Percentiles rank a stretch among this genome's conserved stretches.
Conservation (phyloP, 768 basidiomycete species). For the Thelephora ganbajun region DNA sequence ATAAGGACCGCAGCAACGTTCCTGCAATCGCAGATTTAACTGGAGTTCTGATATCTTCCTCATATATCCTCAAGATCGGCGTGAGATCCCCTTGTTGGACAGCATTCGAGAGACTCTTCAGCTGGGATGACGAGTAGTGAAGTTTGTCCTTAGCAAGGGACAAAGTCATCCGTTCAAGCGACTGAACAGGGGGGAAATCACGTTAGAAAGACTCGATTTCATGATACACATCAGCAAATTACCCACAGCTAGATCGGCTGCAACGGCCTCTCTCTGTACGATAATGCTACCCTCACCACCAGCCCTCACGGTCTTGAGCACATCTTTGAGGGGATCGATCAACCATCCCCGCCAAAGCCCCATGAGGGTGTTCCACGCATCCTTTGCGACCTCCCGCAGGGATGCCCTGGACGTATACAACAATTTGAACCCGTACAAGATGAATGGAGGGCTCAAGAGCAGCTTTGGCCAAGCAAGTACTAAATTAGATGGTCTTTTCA, state of each 20-base stretch:
- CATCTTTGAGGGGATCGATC: conserved; percentile 70
- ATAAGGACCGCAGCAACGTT: conserved; percentile 66
- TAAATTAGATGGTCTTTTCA: conserved; percentile 55
- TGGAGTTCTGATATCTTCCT: conserved; percentile 84
- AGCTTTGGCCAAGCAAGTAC: conserved; percentile 73
- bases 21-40: conserved; percentile 70
- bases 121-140: conserved; percentile 43
- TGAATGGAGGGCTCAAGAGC: conserved; percentile 59
- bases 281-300: conserved; percentile 68
- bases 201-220: not conserved
- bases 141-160: conserved; percentile 75
- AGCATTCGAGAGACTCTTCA: conserved; percentile 49
- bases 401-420: conserved; percentile 48
- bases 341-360: conserved; percentile 79
- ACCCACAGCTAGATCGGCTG: conserved; percentile 70
- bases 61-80: conserved; percentile 75
- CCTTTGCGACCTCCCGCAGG: conserved; percentile 38
- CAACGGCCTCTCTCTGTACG: conserved; percentile 68
- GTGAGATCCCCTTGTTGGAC: conserved; percentile 77
- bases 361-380: conserved; percentile 48
- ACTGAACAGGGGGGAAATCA: conserved; percentile 29
- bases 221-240: too few relatives aligned
- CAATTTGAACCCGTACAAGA: conserved; percentile 33
- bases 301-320: conserved; percentile 70
- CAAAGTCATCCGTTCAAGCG: conserved; percentile 85